Percentiles rank a stretch among this genome's conserved stretches.
Conservation (phyloP, 2,329 filamentous ascomycete genomes). For the Trichocomaceae sp. region DNA sequence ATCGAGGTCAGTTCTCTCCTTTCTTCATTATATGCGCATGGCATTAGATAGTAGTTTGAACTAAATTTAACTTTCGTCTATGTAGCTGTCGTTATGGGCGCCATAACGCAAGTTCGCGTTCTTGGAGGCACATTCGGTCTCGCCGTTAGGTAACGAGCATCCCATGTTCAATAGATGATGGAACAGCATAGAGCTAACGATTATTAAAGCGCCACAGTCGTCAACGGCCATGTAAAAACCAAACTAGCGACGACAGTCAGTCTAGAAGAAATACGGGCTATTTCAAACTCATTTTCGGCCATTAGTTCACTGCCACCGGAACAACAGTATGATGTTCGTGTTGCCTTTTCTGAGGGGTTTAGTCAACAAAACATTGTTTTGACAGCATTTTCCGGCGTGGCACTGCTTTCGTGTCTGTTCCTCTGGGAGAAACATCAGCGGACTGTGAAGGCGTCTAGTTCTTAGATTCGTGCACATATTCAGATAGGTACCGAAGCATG, state of each 20-base stretch:
- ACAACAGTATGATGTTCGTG: neutral
- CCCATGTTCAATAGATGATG: neutral
- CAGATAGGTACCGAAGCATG: neutral
- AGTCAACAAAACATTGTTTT: slow-evolving; percentile 12
- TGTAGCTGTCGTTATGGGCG: slow-evolving; percentile 32
- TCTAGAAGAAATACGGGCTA: neutral
- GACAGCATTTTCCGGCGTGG: slow-evolving; percentile 10
- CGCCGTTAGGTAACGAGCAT: slow-evolving; percentile 24
- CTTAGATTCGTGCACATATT: neutral
- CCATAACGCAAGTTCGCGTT: slow-evolving; percentile 33
- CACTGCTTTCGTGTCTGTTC: slow-evolving; percentile 6
- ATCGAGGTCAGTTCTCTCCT: slow-evolving; percentile 22
- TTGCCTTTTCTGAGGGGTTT: slow-evolving; percentile 12
- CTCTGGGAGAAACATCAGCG: slow-evolving; percentile 11
- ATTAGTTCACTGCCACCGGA: neutral
- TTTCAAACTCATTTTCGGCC: slow-evolving; percentile 2
- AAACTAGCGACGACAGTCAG: neutral
- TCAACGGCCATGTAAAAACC: slow-evolving; percentile 1
- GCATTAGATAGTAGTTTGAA: neutral
- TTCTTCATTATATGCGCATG: neutral
- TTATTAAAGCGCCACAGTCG: neutral
- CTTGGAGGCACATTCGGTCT: slow-evolving; percentile 33
- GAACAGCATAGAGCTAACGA: neutral
- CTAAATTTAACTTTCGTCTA: neutral
- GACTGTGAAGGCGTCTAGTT: neutral